Percentiles rank a stretch among this genome's conserved stretches.
Evolutionary conservation across 2,329 filamentous ascomycete genomes (phyloP).

Genomic region (Corniculantispora saksenae): DNA sequence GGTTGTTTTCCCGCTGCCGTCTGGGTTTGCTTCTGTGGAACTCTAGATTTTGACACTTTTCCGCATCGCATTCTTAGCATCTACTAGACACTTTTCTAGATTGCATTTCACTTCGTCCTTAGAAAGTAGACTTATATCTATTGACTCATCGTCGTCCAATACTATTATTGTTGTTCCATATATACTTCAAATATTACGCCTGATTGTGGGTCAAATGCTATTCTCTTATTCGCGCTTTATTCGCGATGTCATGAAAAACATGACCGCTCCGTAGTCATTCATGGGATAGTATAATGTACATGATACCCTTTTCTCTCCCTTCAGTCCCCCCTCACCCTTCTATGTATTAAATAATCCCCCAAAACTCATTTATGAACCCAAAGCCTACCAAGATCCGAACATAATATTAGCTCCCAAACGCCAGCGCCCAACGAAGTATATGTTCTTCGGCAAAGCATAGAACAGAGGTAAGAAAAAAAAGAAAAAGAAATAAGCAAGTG

Average conservation of each 20-base stretch:
- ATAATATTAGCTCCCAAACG: background rate
- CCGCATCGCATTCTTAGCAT: background rate
- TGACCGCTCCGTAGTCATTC: background rate
- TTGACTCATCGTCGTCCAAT: background rate
- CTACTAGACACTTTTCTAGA: background rate
- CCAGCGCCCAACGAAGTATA: background rate
- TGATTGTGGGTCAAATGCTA: background rate
- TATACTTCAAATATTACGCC: background rate
- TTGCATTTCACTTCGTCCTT: background rate
- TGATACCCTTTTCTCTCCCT: background rate
- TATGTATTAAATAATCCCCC: background rate
- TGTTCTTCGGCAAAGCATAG: background rate
- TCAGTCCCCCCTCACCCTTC: background rate
- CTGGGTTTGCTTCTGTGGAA: background rate
- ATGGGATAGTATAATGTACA: background rate
- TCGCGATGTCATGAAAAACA: background rate
- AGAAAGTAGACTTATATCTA: background rate
- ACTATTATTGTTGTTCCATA: background rate
- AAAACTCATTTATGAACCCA: background rate
- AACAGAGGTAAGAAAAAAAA: conserved; percentile 11
- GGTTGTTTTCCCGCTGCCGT: background rate
- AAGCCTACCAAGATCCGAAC: background rate
- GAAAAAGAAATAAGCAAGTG: background rate
- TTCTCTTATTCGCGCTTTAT: background rate
- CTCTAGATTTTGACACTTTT: background rate